Conservation (phyloP, 1,139 yeast genomes). For the Candida sanyaensis region DNA sequence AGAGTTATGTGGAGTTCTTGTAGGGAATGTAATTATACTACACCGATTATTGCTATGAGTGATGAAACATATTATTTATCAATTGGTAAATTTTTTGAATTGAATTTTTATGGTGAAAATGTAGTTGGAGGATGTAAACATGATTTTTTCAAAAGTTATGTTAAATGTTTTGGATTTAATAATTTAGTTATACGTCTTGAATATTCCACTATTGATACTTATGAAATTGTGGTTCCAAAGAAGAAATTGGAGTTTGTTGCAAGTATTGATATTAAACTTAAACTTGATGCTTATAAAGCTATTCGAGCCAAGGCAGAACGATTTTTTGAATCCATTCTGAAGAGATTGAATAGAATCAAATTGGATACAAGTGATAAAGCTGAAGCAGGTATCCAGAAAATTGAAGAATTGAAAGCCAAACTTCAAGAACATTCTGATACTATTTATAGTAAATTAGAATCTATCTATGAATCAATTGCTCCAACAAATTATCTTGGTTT, state of each 20-base stretch:
- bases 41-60: slow-evolving; percentile 85
- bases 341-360: slow-evolving; percentile 74
- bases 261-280: slow-evolving; percentile 66
- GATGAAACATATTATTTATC: slow-evolving; percentile 90
- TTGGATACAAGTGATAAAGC: slow-evolving; percentile 76
- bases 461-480: slow-evolving; percentile 54
- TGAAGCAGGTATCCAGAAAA: slow-evolving; percentile 63
- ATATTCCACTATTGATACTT: slow-evolving; percentile 69
- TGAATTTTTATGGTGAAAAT: slow-evolving; percentile 74
- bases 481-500: slow-evolving; percentile 71
- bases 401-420: slow-evolving; percentile 58
- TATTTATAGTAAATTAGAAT: slow-evolving; percentile 48
- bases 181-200: slow-evolving; percentile 81
- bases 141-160: slow-evolving; percentile 77
- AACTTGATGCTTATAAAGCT: slow-evolving; percentile 59
- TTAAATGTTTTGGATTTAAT: slow-evolving; percentile 81
- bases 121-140: slow-evolving; percentile 59
- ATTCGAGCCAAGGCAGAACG: slow-evolving; percentile 54
- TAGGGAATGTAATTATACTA: slow-evolving; percentile 69
- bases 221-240: slow-evolving; percentile 79
- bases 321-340: slow-evolving; percentile 75
- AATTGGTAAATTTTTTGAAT: slow-evolving; percentile 88
- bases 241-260: slow-evolving; percentile 74
- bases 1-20: slow-evolving; percentile 94
- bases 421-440: slow-evolving; percentile 53